These are phyloP conservation scores for Knoxdaviesia proteae DNA, from an alignment of 2,329 filamentous ascomycete species.

Conservation along the genomic window DNA sequence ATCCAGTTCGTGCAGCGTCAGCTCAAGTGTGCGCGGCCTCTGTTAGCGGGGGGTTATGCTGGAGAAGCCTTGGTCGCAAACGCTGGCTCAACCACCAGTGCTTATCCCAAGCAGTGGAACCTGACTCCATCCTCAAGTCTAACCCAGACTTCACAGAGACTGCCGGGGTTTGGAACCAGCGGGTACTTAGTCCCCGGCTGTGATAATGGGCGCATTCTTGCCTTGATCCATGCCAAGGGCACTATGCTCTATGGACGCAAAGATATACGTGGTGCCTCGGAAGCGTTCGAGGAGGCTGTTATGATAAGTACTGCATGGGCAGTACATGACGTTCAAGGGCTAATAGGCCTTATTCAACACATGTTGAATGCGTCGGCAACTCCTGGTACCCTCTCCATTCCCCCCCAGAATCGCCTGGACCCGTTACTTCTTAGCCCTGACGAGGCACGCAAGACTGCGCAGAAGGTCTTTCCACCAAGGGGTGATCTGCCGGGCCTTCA, in stretches of 20 bases:
- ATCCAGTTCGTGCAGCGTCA: conserved; percentile 69
- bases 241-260: conserved; percentile 90
- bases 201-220: conserved; percentile 82
- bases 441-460: conserved; percentile 62
- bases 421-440: conserved; percentile 70
- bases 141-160: conserved; percentile 2
- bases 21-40: conserved; percentile 15
- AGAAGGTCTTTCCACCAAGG: conserved; percentile 55
- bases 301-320: conserved; percentile 61
- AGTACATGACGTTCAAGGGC: conserved; percentile 32
- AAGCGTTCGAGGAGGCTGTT: conserved; percentile 87
- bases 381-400: conserved; percentile 3
- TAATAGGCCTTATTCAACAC: conserved; percentile 45
- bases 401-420: neutral
- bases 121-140: neutral
- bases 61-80: too few relatives aligned
- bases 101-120: neutral
- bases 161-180: conserved; percentile 24
- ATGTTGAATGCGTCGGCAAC: conserved; percentile 52
- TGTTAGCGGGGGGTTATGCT: too few relatives aligned
- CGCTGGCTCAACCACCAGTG: too few relatives aligned
- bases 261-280: conserved; percentile 59
- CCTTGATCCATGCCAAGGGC: conserved; percentile 93
- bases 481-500: conserved; percentile 64
- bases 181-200: conserved; percentile 67